A percentile compares a stretch with the other conserved stretches of the same genome.
Conservation (phyloP, 805 yeast genomes). For the Wickerhamiella qilinensis region DNA sequence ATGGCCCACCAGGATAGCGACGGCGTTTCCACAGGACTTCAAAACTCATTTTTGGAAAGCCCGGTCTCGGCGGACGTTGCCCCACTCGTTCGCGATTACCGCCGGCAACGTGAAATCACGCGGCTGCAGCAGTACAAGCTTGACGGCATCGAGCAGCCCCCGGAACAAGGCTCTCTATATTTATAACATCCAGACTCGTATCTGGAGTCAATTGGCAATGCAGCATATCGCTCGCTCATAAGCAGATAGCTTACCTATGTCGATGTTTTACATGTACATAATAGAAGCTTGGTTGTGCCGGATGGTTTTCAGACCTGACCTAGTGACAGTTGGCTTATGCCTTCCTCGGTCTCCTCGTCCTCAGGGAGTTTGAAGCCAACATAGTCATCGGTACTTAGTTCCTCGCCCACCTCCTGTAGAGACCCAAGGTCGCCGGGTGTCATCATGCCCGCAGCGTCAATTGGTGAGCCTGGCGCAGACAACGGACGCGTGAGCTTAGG, state of each 20-base stretch:
- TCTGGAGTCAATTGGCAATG: no score
- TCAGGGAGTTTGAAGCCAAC: constrained; percentile 28
- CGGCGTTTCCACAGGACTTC: constrained; percentile 7
- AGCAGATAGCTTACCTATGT: no score
- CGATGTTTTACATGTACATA: no score
- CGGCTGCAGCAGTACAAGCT: not conserved
- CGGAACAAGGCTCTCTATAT: no score
- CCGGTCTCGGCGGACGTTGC: constrained; percentile 13
- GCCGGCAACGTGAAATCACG: constrained; percentile 22
- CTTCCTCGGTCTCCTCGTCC: constrained; percentile 22
- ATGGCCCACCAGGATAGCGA: constrained; percentile 21
- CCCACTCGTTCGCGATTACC: constrained; percentile 29
- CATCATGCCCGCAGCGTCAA: constrained; percentile 59
- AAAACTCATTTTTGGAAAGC: constrained; percentile 2
- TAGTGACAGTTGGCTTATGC: not conserved
- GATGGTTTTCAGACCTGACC: constrained; percentile 1
- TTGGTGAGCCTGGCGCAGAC: constrained; percentile 95
- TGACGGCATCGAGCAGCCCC: no score
- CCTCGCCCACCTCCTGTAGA: constrained; percentile 71
- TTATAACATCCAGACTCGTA: no score
- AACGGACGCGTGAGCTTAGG: constrained; percentile 73
- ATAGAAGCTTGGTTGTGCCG: no score
- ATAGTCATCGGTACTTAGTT: constrained; percentile 60
- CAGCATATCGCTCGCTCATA: no score
- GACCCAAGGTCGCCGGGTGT: constrained; percentile 98